Base-by-base conservation (phyloP, 202 grass and related monocot species). In the Carex arenaria region DNA sequence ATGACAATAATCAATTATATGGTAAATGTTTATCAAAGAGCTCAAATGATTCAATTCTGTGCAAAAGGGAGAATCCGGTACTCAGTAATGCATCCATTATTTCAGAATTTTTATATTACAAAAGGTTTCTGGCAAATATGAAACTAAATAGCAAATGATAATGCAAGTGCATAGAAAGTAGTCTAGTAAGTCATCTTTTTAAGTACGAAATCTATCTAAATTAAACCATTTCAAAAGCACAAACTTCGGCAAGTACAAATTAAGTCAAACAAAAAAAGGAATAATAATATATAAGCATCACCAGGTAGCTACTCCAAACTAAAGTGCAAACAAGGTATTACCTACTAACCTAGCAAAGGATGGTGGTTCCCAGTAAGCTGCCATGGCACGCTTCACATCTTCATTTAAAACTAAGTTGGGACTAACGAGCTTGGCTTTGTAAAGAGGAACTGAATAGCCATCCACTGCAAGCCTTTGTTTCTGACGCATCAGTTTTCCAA, bases 281-380 rank as follows among this genome's bases (percentile, higher is more conserved):
- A 19, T 36, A 14, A 61, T 71, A 45, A 66, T 49, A 52, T 59
- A 31, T 40, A 60, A 84, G 45, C 10, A 63, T 11, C 49, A 85
- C 31, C 78, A 81, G 67, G 74, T 80, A 64, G 78, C 55, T 86
- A 84, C 85, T 86, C 85, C 91, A 83, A 89, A 80, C 79, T 86
- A 84, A 79, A 89, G 66, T 76, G 86, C 53, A 80, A 80, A 81
- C 84, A 82, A 82, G 91, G 91, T 90, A 84, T 90, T 93, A 99
- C 96, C 96, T 94, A 99, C 96, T 99, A 88, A 99, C 96, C 96
- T 99, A 92, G 96, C 96, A 91, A 99, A 92, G 85, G 89, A 79
- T 74, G 91, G 84, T 30, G 96, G 93, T 84, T 99, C 93, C 96
- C 96, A 99, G 65, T 57, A 84, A 82, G 83, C 64, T 79, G 96